These are phyloP conservation scores for Malus hybrid DNA, from an alignment of 331 rosid species.

Conservation along the genomic window DNA sequence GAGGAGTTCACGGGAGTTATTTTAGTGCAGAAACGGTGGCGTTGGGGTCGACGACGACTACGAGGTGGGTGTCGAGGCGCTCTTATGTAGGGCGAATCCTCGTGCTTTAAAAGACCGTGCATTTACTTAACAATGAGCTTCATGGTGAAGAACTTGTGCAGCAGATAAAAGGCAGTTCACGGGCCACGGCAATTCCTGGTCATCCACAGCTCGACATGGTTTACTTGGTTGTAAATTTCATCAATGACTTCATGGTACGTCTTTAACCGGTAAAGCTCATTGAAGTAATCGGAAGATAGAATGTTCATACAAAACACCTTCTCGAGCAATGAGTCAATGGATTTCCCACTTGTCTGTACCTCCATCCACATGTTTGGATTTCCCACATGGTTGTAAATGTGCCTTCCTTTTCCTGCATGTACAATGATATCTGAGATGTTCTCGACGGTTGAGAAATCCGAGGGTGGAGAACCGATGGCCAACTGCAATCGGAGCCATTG, in stretches of 20 bases:
- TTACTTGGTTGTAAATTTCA: constrained; percentile 96
- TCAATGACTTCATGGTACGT: constrained; percentile 92
- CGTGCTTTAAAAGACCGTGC: constrained; percentile 86
- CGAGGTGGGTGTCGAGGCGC: constrained; percentile 16
- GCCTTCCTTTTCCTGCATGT: no score
- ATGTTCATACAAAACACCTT: constrained; percentile 94
- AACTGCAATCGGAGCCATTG: no score
- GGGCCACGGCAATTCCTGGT: constrained; percentile 98
- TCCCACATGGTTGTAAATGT: no score
- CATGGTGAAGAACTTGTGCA: constrained; percentile 89
- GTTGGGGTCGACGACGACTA: no score
- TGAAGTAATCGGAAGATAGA: constrained; percentile 93
- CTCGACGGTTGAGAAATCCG: no score
- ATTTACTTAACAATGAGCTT: constrained; percentile 92
- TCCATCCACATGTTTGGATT: constrained; percentile 40
- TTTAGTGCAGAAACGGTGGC: no score
- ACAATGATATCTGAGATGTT: no score
- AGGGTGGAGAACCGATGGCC: no score
- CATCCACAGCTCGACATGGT: constrained; percentile 99
- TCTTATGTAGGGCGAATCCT: constrained; percentile 94
- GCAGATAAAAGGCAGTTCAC: constrained; percentile 88
- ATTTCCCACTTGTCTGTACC: constrained; percentile 73
- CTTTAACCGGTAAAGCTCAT: constrained; percentile 84
- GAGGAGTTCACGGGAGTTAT: no score
- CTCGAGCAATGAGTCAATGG: constrained; percentile 92